Conservation (phyloP, 345 rosid genomes). For the Camelina laxa region DNA sequence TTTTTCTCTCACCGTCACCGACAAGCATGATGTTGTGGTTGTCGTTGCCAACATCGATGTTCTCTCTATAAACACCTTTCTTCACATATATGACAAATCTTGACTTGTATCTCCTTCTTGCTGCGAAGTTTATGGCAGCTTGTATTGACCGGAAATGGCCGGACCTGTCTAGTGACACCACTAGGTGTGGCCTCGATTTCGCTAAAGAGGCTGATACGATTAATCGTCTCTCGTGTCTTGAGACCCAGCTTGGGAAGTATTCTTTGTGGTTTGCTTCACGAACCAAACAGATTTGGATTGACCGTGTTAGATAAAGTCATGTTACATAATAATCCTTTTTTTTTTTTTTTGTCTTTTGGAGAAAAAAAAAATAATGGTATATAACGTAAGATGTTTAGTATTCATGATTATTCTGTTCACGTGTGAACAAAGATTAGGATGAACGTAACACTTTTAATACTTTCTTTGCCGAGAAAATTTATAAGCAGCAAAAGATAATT, state of each 20-base stretch:
- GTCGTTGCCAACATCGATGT: slow-evolving; percentile 56
- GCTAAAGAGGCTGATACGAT: slow-evolving; percentile 52
- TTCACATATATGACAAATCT: slow-evolving; percentile 76
- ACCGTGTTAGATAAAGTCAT: slow-evolving; percentile 18
- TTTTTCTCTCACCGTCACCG: slow-evolving; percentile 69
- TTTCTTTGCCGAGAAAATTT: background rate
- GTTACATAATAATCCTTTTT: background rate
- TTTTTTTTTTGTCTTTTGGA: too few species aligned
- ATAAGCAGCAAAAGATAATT: background rate
- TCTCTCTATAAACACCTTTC: slow-evolving; percentile 72
- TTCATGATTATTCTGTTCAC: slow-evolving; percentile 26
- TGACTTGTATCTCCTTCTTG: slow-evolving; percentile 55
- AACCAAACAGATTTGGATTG: slow-evolving; percentile 11
- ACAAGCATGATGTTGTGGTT: slow-evolving; percentile 73
- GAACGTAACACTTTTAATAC: background rate
- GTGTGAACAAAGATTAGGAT: background rate
- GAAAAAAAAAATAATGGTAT: background rate
- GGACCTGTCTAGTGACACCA: slow-evolving; percentile 76
- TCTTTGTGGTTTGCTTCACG: slow-evolving; percentile 41
- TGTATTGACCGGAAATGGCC: slow-evolving; percentile 64
- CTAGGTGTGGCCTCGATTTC: slow-evolving; percentile 50
- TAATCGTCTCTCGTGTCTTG: slow-evolving; percentile 64
- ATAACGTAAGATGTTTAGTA: background rate
- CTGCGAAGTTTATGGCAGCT: slow-evolving; percentile 68
- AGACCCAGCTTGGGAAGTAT: slow-evolving; percentile 74